A percentile compares a stretch with the other conserved stretches of the same genome.
Conservation (phyloP, 1,284 basidiomycete genomes). For the Clitocybe nebularis region DNA sequence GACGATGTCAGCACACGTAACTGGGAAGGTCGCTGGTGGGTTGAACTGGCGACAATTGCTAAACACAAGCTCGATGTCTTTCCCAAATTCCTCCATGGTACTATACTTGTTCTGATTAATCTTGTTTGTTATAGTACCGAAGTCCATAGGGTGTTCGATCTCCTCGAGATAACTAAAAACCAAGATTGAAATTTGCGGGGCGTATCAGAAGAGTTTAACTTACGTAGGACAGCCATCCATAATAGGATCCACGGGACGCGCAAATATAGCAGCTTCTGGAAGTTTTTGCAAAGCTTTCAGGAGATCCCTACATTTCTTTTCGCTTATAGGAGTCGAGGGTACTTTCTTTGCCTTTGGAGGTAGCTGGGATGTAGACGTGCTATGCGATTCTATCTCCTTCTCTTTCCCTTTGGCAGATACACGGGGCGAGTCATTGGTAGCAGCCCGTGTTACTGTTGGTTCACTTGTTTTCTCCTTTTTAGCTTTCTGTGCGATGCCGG, state of each 20-base stretch:
- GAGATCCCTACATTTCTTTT: slow-evolving; percentile 77
- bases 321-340: slow-evolving; percentile 55
- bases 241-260: slow-evolving; percentile 83
- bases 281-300: slow-evolving; percentile 64
- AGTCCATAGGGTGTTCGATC: slow-evolving; percentile 93
- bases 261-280: slow-evolving; percentile 76
- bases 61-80: slow-evolving; percentile 84
- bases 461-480: slow-evolving; percentile 43
- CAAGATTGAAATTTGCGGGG: no score
- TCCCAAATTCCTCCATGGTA: slow-evolving; percentile 78
- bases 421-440: slow-evolving; percentile 28
- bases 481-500: slow-evolving; percentile 26
- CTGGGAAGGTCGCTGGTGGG: slow-evolving; percentile 74
- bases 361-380: slow-evolving; percentile 15
- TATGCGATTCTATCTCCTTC: slow-evolving; percentile 40
- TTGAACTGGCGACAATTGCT: slow-evolving; percentile 91
- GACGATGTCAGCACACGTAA: slow-evolving; percentile 66
- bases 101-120: slow-evolving; percentile 66
- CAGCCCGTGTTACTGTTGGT: slow-evolving; percentile 25
- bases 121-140: slow-evolving; percentile 79
- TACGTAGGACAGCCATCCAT: slow-evolving; percentile 84
- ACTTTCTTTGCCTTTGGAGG: slow-evolving; percentile 42
- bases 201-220: no score
- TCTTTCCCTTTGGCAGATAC: slow-evolving; percentile 64
- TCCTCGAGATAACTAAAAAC: slow-evolving; percentile 86